phyloP scores from a whole-genome alignment of 768 basidiomycete species.

The Thelephora aurantiotincta region DNA sequence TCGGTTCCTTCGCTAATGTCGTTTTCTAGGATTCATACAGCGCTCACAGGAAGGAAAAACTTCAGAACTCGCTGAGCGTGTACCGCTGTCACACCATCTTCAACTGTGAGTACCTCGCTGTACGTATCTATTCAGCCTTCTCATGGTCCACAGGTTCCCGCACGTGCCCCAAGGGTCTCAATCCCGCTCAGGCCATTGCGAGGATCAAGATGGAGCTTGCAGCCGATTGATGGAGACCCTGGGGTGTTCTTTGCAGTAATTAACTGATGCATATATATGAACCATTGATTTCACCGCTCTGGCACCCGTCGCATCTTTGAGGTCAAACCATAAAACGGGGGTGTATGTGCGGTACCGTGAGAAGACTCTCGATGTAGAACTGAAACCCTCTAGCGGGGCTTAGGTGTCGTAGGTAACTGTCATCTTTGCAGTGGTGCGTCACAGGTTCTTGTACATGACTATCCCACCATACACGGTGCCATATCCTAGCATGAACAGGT shows the following conservation, averaged over 20 bases:
- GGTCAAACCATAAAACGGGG: no score
- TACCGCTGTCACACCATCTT: conserved; percentile 99
- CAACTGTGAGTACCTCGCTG: conserved; percentile 49
- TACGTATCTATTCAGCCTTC: neutral
- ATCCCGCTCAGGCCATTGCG: conserved; percentile 84
- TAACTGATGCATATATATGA: no score
- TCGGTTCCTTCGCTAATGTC: neutral
- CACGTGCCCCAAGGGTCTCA: conserved; percentile 96
- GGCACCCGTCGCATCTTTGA: no score
- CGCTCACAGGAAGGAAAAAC: conserved; percentile 72
- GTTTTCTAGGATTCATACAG: conserved; percentile 53
- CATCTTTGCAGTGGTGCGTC: neutral
- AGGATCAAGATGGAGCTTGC: conserved; percentile 89
- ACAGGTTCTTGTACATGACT: neutral
- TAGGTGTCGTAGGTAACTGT: neutral
- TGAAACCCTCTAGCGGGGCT: no score
- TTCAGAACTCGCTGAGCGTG: conserved; percentile 92
- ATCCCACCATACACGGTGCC: no score
- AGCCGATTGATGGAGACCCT: conserved; percentile 41
- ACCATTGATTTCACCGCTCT: no score
- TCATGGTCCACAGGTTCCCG: conserved; percentile 44
- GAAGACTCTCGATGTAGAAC: no score
- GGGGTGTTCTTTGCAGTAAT: no score
- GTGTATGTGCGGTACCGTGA: no score
- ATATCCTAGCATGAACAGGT: no score